phyloP scores from a whole-genome alignment of 208 protist species.

The Porcisia deanei region DNA sequence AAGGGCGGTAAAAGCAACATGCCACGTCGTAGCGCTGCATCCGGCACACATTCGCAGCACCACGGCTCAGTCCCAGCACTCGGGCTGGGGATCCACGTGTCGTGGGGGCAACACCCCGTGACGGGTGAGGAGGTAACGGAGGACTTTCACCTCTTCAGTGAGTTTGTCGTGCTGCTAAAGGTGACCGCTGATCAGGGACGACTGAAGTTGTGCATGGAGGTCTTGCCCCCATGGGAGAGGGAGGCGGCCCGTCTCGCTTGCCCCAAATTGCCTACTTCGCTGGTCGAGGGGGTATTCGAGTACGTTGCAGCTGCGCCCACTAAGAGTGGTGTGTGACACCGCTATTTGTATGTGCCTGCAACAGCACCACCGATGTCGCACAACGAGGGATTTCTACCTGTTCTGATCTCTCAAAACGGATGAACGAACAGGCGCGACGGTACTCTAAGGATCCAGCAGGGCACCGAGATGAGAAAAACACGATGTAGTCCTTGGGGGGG shows the following conservation, averaged over 20 bases:
- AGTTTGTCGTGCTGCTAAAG: slow-evolving; percentile 49
- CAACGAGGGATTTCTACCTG: neutral
- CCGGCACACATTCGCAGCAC: neutral
- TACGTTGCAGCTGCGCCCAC: neutral
- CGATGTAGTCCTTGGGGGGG: no score
- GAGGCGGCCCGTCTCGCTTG: slow-evolving; percentile 22
- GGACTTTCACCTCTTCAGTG: slow-evolving; percentile 36
- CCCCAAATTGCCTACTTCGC: slow-evolving; percentile 32
- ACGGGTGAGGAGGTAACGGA: slow-evolving; percentile 46
- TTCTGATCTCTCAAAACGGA: neutral
- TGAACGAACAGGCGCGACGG: no score
- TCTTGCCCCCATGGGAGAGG: slow-evolving; percentile 73
- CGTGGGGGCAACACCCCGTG: slow-evolving; percentile 31
- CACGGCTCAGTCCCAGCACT: neutral
- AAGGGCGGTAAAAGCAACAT: slow-evolving; percentile 38
- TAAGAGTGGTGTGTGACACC: no score
- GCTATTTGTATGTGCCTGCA: no score
- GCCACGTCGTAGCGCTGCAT: neutral
- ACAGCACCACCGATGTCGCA: no score
- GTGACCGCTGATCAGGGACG: slow-evolving; percentile 36
- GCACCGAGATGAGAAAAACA: no score
- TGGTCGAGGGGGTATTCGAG: slow-evolving; percentile 11
- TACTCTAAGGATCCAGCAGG: no score
- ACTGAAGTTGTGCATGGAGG: slow-evolving; percentile 51
- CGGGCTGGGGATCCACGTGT: neutral